Conservation (phyloP, 1,284 basidiomycete species). For the Gymnopus androsaceus region DNA sequence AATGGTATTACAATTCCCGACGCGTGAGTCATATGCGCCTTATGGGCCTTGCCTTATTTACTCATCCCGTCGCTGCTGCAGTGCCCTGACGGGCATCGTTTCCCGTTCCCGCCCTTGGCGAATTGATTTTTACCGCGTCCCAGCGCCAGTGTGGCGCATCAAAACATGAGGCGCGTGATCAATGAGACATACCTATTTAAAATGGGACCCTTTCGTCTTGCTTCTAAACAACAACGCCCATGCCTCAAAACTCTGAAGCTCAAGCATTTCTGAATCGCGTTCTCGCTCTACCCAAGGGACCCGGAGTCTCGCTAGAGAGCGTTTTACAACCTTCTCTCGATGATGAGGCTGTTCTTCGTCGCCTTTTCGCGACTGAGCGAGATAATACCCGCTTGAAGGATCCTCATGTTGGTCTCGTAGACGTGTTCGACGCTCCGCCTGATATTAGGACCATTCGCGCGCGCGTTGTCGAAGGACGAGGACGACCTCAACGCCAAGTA, state of each 20-base stretch:
- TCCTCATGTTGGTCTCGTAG: conserved; percentile 56
- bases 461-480: conserved; percentile 39
- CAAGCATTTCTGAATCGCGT: conserved; percentile 44
- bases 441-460: conserved; percentile 49
- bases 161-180: too few relatives aligned
- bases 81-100: too few relatives aligned
- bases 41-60: too few relatives aligned
- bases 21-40: too few relatives aligned
- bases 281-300: conserved; percentile 36
- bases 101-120: too few relatives aligned
- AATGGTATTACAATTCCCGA: not conserved
- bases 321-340: conserved; percentile 52
- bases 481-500: conserved; percentile 42
- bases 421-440: conserved; percentile 50
- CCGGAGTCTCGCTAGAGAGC: conserved; percentile 42
- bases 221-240: not conserved
- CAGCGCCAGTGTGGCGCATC: too few relatives aligned
- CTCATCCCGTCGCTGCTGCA: too few relatives aligned
- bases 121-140: too few relatives aligned
- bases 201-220: not conserved
- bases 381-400: conserved; percentile 42
- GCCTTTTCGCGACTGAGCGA: conserved; percentile 55
- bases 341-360: conserved; percentile 54
- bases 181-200: too few relatives aligned
- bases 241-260: conserved; percentile 37